These are phyloP conservation scores for Magnolia officinalis DNA, from an alignment of 164 flowering plant genomes.

Conservation along the genomic window DNA sequence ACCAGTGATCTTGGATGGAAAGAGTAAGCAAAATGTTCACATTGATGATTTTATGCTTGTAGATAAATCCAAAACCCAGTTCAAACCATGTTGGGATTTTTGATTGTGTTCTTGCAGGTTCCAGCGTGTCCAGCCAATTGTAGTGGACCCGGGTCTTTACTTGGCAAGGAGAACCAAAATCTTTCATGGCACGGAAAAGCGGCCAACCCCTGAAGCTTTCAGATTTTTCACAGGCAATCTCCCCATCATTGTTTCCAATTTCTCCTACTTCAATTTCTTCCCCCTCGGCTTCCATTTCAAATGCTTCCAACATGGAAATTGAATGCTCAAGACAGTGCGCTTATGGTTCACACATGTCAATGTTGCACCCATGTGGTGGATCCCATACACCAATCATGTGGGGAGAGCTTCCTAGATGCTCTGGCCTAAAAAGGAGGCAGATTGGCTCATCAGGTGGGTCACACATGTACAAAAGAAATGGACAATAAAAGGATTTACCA, in stretches of 20 bases:
- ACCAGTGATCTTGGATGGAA: constrained; percentile 97
- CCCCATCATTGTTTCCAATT: not conserved
- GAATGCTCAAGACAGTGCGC: not conserved
- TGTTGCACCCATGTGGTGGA: not conserved
- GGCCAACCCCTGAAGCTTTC: constrained; percentile 83
- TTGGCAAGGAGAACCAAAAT: constrained; percentile 70
- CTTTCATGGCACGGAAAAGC: constrained; percentile 78
- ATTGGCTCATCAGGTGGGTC: not conserved
- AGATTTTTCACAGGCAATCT: constrained; percentile 80
- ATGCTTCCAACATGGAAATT: constrained; percentile 1
- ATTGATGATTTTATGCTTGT: too few relatives aligned
- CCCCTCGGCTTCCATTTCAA: not conserved
- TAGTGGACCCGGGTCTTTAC: constrained; percentile 79
- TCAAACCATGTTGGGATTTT: not conserved
- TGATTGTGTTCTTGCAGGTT: constrained; percentile 28
- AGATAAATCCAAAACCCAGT: too few relatives aligned
- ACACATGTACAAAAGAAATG: not conserved
- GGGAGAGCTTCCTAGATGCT: not conserved
- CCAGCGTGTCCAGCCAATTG: constrained; percentile 65
- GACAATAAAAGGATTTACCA: too few relatives aligned
- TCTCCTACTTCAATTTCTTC: not conserved
- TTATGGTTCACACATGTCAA: too few relatives aligned
- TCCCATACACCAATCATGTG: not conserved
- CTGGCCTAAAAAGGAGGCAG: not conserved
- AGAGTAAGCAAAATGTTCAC: constrained; percentile 60